Conservation (phyloP, 2,329 filamentous ascomycete species). For the Ceratocystis cacaofunesta region DNA sequence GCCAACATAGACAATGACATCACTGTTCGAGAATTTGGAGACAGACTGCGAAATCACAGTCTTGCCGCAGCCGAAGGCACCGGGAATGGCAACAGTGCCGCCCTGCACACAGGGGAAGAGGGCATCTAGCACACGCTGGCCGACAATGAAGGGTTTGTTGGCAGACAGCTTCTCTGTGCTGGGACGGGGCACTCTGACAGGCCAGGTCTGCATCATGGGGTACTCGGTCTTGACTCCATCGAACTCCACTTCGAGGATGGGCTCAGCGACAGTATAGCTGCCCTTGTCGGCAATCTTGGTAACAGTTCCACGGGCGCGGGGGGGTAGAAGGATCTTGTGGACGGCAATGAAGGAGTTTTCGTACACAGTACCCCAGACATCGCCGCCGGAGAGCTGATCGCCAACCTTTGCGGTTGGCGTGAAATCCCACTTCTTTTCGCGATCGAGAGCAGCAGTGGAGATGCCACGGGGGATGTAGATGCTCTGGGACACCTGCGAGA, state of each 20-base stretch:
- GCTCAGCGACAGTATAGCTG: slow-evolving; percentile 84
- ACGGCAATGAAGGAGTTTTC: slow-evolving; percentile 92
- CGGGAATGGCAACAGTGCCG: slow-evolving; percentile 93
- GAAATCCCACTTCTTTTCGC: slow-evolving; percentile 92
- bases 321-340: slow-evolving; percentile 86
- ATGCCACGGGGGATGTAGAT: slow-evolving; percentile 98
- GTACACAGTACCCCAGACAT: slow-evolving; percentile 86
- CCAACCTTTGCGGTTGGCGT: slow-evolving; percentile 83
- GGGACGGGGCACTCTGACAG: slow-evolving; percentile 87
- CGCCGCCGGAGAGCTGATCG: slow-evolving; percentile 91
- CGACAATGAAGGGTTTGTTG: slow-evolving; percentile 83
- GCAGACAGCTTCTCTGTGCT: slow-evolving; percentile 84
- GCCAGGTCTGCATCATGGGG: slow-evolving; percentile 98
- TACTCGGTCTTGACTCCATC: slow-evolving; percentile 89
- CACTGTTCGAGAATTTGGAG: slow-evolving; percentile 99
- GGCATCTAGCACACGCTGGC: slow-evolving; percentile 89
- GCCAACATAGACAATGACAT: slow-evolving; percentile 96
- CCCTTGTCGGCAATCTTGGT: slow-evolving; percentile 81
- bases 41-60: slow-evolving; percentile 97
- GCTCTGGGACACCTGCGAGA: slow-evolving; percentile 60
- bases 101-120: slow-evolving; percentile 94
- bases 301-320: slow-evolving; percentile 79
- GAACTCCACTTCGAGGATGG: slow-evolving; percentile 91
- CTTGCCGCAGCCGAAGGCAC: slow-evolving; percentile 97
- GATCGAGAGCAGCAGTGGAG: slow-evolving; percentile 70